These are phyloP conservation scores for Alternaria incomplexa DNA, from an alignment of 2,329 filamentous ascomycete genomes.

Conservation along the genomic window DNA sequence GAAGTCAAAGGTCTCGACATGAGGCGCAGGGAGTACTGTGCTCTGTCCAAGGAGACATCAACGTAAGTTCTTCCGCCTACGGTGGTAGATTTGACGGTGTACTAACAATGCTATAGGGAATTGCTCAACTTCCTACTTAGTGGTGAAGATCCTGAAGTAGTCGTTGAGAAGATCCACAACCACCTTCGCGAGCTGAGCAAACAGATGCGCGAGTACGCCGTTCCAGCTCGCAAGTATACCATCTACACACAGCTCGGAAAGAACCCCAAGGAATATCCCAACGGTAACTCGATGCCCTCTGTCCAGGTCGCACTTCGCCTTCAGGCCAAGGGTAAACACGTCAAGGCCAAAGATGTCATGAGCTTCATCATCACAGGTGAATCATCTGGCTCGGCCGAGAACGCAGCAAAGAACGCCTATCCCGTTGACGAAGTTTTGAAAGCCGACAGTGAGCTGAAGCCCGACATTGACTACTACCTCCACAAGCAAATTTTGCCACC, in stretches of 20 bases:
- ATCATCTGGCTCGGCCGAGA: conserved; percentile 67
- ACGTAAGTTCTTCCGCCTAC: conserved; percentile 50
- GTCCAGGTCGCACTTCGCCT: conserved; percentile 94
- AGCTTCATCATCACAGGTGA: conserved; percentile 88
- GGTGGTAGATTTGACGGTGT: not conserved
- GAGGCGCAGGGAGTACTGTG: conserved; percentile 96
- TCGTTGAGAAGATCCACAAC: conserved; percentile 89
- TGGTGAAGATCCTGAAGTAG: conserved; percentile 86
- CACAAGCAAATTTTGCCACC: conserved; percentile 98
- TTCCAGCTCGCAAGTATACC: conserved; percentile 87
- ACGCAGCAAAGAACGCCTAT: conserved; percentile 86
- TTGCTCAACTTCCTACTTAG: conserved; percentile 94
- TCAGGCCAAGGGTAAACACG: conserved; percentile 81
- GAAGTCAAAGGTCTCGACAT: conserved; percentile 99
- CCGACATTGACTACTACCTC: conserved; percentile 97
- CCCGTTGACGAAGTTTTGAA: conserved; percentile 85
- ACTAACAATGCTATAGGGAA: conserved; percentile 55
- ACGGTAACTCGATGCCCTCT: conserved; percentile 93
- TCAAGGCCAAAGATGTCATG: conserved; percentile 95
- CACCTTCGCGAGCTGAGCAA: conserved; percentile 83
- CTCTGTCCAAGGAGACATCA: conserved; percentile 92
- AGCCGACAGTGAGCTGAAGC: conserved; percentile 73
- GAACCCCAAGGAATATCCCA: conserved; percentile 89
- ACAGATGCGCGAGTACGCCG: conserved; percentile 81
- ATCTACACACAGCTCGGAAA: conserved; percentile 99